phyloP scores from a whole-genome alignment of 2,329 filamentous ascomycete species.

The Tolypocladium tropicale region DNA sequence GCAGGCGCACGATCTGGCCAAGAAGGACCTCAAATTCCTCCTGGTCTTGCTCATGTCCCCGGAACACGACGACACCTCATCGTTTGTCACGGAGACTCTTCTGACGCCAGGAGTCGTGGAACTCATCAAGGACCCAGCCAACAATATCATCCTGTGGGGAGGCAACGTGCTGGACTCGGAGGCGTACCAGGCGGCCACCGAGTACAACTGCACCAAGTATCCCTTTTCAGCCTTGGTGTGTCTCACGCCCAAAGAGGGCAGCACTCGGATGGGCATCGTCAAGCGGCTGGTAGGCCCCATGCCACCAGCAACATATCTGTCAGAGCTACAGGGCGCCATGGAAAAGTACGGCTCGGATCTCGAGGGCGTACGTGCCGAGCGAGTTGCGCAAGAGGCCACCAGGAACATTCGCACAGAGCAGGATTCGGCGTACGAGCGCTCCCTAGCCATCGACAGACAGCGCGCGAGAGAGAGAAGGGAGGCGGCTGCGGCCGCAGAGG shows the following conservation, averaged over 20 bases:
- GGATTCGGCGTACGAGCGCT: constrained; percentile 88
- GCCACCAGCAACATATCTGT: constrained; percentile 58
- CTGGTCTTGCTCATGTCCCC: constrained; percentile 82
- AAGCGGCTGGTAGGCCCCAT: constrained; percentile 67
- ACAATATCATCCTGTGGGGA: constrained; percentile 82
- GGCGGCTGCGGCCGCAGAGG: constrained; percentile 60
- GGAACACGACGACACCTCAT: constrained; percentile 84
- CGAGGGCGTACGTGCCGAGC: constrained; percentile 60
- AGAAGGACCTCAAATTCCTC: constrained; percentile 83
- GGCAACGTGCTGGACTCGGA: constrained; percentile 90
- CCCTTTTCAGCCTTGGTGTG: constrained; percentile 82
- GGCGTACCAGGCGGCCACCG: constrained; percentile 83
- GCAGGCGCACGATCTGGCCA: constrained; percentile 80
- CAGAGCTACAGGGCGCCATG: constrained; percentile 64
- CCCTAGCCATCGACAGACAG: constrained; percentile 78
- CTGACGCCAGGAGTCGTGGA: constrained; percentile 62
- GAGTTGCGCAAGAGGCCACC: constrained; percentile 71
- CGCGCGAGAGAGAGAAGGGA: constrained; percentile 67
- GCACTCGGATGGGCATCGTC: constrained; percentile 83
- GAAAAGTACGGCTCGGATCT: constrained; percentile 68
- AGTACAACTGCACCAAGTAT: constrained; percentile 83
- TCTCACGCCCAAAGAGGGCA: constrained; percentile 74
- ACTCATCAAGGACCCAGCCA: constrained; percentile 64
- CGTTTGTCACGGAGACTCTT: constrained; percentile 74
- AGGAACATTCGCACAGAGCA: constrained; percentile 77